Evolutionary conservation across 2,329 filamentous ascomycete species (phyloP).

Genomic region (Penicillium sclerotigenum): DNA sequence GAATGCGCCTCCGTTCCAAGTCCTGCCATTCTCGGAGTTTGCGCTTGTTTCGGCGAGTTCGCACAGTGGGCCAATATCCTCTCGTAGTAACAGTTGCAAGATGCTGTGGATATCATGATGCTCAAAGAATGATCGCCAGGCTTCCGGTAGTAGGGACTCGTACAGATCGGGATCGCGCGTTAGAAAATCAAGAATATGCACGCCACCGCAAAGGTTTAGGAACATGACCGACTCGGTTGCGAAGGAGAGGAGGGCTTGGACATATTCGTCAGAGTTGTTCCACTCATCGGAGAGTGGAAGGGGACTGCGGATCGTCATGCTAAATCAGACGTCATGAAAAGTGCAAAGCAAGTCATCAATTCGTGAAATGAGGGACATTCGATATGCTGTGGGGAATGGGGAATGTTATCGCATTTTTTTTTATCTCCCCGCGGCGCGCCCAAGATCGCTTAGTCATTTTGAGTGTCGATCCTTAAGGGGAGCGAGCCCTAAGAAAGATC

Average conservation of each 20-base stretch:
- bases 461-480: not conserved
- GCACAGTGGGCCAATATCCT: constrained; percentile 58
- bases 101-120: constrained; percentile 68
- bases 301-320: constrained; percentile 48
- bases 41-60: constrained; percentile 8
- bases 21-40: constrained; percentile 9
- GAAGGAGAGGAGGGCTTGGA: constrained; percentile 73
- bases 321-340: not conserved
- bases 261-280: constrained; percentile 68
- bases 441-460: not conserved
- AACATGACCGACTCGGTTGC: constrained; percentile 70
- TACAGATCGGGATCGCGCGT: constrained; percentile 81
- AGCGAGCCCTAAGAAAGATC: not conserved
- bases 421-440: constrained; percentile 4
- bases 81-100: constrained; percentile 74
- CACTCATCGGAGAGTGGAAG: constrained; percentile 72
- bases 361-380: constrained; percentile 4
- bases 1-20: constrained; percentile 43
- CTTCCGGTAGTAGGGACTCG: constrained; percentile 66
- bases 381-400: constrained; percentile 15
- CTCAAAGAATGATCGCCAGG: constrained; percentile 79
- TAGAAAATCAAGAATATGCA: constrained; percentile 95
- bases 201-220: constrained; percentile 81
- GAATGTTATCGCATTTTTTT: constrained; percentile 20
- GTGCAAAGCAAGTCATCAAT: not conserved